Evolutionary conservation across 2,329 filamentous ascomycete species (phyloP).

Genomic region (Aspergillus oerlinghausenensis): DNA sequence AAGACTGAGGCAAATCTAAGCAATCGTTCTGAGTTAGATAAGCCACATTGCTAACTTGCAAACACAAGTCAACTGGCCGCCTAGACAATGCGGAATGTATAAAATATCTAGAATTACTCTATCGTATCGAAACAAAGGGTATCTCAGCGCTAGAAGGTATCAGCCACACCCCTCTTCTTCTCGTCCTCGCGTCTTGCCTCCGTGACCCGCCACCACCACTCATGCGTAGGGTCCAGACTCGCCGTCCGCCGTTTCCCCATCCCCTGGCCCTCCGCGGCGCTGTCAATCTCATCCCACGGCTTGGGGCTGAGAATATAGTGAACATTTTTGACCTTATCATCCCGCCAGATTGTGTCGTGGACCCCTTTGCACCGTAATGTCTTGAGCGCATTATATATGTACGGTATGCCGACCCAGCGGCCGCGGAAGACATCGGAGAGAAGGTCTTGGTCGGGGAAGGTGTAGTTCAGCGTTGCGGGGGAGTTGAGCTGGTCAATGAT

Average conservation of each 20-base stretch:
- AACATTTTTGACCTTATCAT: conserved; percentile 58
- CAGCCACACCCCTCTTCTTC: conserved; percentile 20
- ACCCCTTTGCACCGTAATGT: conserved; percentile 51
- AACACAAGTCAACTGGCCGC: neutral
- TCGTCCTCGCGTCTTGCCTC: conserved; percentile 47
- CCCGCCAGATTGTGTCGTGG: conserved; percentile 57
- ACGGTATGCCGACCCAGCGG: conserved; percentile 55
- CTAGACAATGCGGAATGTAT: neutral
- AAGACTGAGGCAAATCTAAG: too few relatives aligned
- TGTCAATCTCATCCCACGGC: conserved; percentile 54
- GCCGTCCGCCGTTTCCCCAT: conserved; percentile 19
- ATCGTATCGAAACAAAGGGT: neutral
- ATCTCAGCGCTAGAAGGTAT: neutral
- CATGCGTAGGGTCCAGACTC: conserved; percentile 45
- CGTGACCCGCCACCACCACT: conserved; percentile 56
- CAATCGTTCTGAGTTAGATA: too few relatives aligned
- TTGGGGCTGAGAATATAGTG: conserved; percentile 61
- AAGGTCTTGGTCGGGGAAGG: conserved; percentile 57
- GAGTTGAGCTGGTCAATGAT: conserved; percentile 47
- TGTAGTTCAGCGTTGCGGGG: conserved; percentile 46
- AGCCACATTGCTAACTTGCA: too few relatives aligned
- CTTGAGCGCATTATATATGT: conserved; percentile 59
- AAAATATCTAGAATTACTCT: neutral
- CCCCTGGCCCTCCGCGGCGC: conserved; percentile 1
- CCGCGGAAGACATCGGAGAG: conserved; percentile 51